Evolutionary conservation across 139 green algal genomes (phyloP), one percentile per base, ranked within the genome.

Genomic region (Coelastrella sp.): DNA sequence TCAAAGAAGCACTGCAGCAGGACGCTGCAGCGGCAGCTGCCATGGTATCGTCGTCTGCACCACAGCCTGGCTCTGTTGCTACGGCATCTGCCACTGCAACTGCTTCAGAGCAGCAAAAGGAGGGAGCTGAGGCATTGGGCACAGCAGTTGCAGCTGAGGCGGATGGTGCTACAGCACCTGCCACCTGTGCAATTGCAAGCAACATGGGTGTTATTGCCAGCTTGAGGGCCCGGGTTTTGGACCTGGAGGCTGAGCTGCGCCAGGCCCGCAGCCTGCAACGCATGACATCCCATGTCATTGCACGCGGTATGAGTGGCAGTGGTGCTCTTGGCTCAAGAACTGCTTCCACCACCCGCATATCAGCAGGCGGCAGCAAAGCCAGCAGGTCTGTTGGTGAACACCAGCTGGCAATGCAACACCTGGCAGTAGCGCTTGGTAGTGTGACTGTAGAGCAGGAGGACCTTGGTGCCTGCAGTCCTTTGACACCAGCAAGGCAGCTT

Each of bases 241-340:
- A 95, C 25, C 92, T 98, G 58, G 94, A 98, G 91, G 72, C 85
- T 9, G 93, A 98, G 90, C 74, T 97, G 58, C 87, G 91, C 25
- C 85, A 91, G 12, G 90, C 93, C 59, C 65, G 74, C 12, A 80
- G 59, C 25, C 65, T 89, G 49, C 75, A 85, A 35, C 84, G 84
- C 58, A 86, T 86, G 88, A 60, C 80, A 66, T 88, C 88, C 11
- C 88, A 24, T 58, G 76, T 85, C 7, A 25, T 86, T 9, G 60
- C 57, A 12, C 78, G 87, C 11, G 78, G 75, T 58, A 84, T 83
- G 14, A 83, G 85, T 78, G 70, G 57, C 25, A 60, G 61, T n/a
- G 76, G 78, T 20, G 75, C 14, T 8, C 68, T 76, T 15, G 68
- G 68, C 19, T 76, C 68, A 27, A 5, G 68, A 60, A 73, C 85